Evolutionary conservation across 257 asterid species (phyloP).

Genomic region (Nicotiana benthamiana): DNA sequence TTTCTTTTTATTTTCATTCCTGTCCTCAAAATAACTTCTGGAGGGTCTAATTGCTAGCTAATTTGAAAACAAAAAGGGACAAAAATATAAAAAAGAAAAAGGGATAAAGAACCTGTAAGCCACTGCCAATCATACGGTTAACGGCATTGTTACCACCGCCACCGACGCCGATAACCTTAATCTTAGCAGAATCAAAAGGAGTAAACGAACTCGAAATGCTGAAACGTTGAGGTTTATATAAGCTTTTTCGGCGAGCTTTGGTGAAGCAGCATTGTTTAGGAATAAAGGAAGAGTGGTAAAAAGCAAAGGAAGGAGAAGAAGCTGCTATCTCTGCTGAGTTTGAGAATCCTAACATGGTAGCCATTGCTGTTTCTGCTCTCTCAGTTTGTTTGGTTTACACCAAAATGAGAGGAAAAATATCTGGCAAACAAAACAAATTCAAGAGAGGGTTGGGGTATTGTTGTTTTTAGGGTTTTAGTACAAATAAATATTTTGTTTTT

Average conservation of each 20-base stretch:
- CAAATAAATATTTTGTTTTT: not conserved
- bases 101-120: conserved; percentile 41
- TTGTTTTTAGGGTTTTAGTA: not conserved
- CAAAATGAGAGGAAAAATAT: no score
- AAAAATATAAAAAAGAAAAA: not conserved
- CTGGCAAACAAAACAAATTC: not conserved
- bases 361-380: conserved; percentile 21
- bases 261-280: conserved; percentile 35
- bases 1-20: not conserved
- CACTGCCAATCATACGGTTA: conserved; percentile 93
- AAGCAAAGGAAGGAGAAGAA: conserved; percentile 33
- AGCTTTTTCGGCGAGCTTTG: conserved; percentile 32
- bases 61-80: not conserved
- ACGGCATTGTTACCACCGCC: conserved; percentile 98
- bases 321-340: conserved; percentile 38
- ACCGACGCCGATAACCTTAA: conserved; percentile 94
- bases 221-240: conserved; percentile 29
- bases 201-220: conserved; percentile 44
- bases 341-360: conserved; percentile 29
- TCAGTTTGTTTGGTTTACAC: not conserved
- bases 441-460: not conserved
- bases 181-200: conserved; percentile 70
- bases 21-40: not conserved
- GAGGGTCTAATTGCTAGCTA: not conserved
- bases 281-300: conserved; percentile 24